Conservation (phyloP, 2,329 filamentous ascomycete species). For the Sordariomycetes sp. region DNA sequence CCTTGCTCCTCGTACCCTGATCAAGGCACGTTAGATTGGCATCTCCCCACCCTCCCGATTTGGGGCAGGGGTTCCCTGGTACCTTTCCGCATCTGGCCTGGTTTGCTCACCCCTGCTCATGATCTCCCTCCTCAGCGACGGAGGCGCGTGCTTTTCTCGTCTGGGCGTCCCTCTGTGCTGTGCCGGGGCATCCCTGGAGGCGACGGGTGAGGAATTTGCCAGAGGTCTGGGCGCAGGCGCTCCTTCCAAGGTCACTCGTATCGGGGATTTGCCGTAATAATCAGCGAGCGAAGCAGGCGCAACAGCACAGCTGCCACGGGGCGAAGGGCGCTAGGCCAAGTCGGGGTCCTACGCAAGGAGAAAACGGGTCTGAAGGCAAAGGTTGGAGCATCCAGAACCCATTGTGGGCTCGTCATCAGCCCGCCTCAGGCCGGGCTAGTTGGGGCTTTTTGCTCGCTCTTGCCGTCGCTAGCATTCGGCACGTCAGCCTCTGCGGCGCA, state of each 20-base stretch:
- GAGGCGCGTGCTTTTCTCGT: background rate
- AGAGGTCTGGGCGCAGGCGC: too few relatives aligned
- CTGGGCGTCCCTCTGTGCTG: background rate
- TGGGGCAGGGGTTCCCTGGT: background rate
- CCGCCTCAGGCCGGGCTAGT: background rate
- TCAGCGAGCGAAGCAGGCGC: too few relatives aligned
- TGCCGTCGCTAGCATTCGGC: background rate
- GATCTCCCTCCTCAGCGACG: background rate
- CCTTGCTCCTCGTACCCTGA: background rate
- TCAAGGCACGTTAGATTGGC: background rate
- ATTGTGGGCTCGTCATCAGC: background rate
- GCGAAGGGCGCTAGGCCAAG: background rate
- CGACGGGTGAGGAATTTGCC: background rate
- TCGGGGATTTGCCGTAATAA: too few relatives aligned
- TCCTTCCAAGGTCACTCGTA: too few relatives aligned
- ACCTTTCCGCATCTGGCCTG: background rate
- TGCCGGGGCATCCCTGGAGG: background rate
- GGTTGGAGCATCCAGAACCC: background rate
- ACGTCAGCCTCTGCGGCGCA: background rate
- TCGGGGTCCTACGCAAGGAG: background rate
- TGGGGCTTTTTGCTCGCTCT: background rate
- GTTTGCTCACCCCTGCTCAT: background rate
- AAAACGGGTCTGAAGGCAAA: background rate
- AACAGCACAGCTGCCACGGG: too few relatives aligned
- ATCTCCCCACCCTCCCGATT: background rate